Evolutionary conservation across 768 basidiomycete genomes (phyloP).

Genomic region (Suillus decipiens): DNA sequence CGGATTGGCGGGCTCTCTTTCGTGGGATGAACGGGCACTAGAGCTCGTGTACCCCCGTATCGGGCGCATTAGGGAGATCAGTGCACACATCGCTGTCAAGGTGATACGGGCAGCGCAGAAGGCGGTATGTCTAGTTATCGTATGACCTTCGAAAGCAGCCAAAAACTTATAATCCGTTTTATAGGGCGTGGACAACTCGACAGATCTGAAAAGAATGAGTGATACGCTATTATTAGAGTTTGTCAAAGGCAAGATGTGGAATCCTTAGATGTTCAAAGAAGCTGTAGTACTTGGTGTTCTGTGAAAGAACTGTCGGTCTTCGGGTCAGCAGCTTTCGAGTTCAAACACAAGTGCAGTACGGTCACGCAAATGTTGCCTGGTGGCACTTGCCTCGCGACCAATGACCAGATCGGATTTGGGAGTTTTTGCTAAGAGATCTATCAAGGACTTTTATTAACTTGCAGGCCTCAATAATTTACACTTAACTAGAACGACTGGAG

Average conservation of each 20-base stretch:
- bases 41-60: slow-evolving; percentile 84
- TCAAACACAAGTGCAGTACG: background rate
- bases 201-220: slow-evolving; percentile 53
- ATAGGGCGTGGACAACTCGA: slow-evolving; percentile 56
- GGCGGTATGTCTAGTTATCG: slow-evolving; percentile 46
- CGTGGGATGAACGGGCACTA: slow-evolving; percentile 59
- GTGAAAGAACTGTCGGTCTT: background rate
- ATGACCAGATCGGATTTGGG: background rate
- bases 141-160: slow-evolving; percentile 17
- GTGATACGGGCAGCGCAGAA: slow-evolving; percentile 84
- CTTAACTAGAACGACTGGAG: no score
- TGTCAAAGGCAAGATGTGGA: slow-evolving; percentile 74
- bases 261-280: slow-evolving; percentile 35
- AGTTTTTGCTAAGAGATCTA: no score
- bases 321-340: background rate
- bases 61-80: slow-evolving; percentile 85
- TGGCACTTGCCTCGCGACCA: background rate
- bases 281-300: background rate
- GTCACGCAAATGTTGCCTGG: background rate
- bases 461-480: no score
- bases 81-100: slow-evolving; percentile 65
- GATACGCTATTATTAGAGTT: slow-evolving; percentile 57
- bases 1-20: slow-evolving; percentile 76
- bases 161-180: slow-evolving; percentile 11
- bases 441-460: no score